phyloP scores from a whole-genome alignment of 257 asterid species.

The Nicotiana tomentosiformis region DNA sequence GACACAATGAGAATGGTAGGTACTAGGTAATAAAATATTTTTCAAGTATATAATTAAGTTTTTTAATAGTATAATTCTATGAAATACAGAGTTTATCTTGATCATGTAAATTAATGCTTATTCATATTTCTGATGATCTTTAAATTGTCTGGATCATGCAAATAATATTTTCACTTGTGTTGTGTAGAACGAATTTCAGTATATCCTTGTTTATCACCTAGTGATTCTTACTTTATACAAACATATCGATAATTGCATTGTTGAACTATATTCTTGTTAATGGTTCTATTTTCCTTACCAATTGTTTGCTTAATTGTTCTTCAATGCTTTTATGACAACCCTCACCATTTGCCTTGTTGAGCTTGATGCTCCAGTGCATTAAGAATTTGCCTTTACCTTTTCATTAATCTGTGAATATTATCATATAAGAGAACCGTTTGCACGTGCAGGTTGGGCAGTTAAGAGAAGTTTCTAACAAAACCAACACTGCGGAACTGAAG shows the following conservation, averaged over 20 bases:
- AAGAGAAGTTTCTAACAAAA: slow-evolving; percentile 76
- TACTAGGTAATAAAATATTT: too few species aligned
- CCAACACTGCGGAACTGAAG: slow-evolving; percentile 71
- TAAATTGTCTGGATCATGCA: neutral
- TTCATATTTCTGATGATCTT: neutral
- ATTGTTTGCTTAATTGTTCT: too few species aligned
- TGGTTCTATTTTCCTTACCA: neutral
- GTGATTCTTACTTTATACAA: neutral
- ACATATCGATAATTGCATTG: neutral
- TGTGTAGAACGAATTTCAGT: neutral
- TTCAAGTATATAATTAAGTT: neutral
- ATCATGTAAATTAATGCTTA: neutral
- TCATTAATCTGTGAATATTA: neutral
- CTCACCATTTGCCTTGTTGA: neutral
- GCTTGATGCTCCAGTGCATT: neutral
- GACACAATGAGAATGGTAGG: neutral
- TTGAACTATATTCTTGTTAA: neutral
- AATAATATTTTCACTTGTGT: neutral
- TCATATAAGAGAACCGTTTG: neutral
- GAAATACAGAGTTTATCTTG: neutral
- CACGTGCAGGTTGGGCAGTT: slow-evolving; percentile 32
- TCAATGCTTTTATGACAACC: neutral
- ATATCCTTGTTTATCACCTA: neutral
- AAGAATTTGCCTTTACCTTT: neutral
- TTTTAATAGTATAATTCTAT: neutral